phyloP scores from a whole-genome alignment of 495 filamentous ascomycete genomes.

The Pyrenula massariospora region DNA sequence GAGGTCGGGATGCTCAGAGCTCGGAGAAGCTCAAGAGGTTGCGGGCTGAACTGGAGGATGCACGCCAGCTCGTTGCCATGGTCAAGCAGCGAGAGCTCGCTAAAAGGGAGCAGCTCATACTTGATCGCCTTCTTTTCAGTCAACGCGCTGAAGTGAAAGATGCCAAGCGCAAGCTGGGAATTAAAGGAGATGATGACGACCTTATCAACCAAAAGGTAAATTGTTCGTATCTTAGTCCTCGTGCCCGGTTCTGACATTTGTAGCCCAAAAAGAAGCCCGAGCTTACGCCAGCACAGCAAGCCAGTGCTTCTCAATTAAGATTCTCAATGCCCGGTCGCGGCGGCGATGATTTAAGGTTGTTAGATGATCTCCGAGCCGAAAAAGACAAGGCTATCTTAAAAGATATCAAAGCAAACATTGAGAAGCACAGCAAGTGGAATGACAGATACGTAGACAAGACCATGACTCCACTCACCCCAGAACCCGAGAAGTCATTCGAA shows the following conservation, averaged over 20 bases:
- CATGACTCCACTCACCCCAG: constrained; percentile 65
- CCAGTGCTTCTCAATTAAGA: constrained; percentile 47
- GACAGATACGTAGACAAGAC: constrained; percentile 74
- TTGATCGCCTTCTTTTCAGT: constrained; percentile 68
- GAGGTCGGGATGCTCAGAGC: constrained; percentile 84
- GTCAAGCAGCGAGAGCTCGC: constrained; percentile 67
- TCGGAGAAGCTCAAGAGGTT: constrained; percentile 88
- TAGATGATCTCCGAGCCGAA: constrained; percentile 68
- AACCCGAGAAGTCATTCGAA: constrained; percentile 42
- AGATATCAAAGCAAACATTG: constrained; percentile 69
- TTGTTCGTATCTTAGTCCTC: constrained; percentile 1
- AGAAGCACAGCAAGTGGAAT: constrained; percentile 81
- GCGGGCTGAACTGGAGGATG: constrained; percentile 84
- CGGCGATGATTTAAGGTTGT: constrained; percentile 57
- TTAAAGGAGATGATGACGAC: constrained; percentile 91
- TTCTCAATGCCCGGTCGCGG: constrained; percentile 59
- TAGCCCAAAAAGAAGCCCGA: constrained; percentile 58
- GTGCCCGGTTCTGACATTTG: constrained; percentile 21
- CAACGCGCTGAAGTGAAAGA: constrained; percentile 70
- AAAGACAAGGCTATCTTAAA: constrained; percentile 66
- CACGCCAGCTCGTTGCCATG: constrained; percentile 64
- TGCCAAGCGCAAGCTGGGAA: constrained; percentile 73
- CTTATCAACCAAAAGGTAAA: constrained; percentile 86
- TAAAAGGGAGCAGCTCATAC: constrained; percentile 61
- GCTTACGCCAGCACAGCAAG: constrained; percentile 44